A percentile compares a stretch with the other conserved stretches of the same genome.
Conservation (phyloP, 108 stramenopile species). For the Seminavis robusta region DNA sequence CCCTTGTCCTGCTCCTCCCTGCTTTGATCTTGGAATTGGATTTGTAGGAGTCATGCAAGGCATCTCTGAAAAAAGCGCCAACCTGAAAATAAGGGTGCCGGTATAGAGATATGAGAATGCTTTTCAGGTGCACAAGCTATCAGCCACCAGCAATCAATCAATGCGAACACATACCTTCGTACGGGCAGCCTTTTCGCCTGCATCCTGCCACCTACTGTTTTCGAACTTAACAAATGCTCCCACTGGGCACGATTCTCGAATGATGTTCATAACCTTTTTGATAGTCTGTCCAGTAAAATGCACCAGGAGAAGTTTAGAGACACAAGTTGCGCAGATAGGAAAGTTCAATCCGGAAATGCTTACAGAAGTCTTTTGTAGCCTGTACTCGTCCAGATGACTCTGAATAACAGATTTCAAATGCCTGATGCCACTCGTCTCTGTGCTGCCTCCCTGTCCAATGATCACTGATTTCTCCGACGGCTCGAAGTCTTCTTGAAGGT, state of each 20-base stretch:
- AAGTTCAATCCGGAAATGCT: too few species aligned
- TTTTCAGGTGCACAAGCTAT: too few species aligned
- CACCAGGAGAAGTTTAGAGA: too few species aligned
- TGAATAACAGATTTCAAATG: conserved; percentile 1
- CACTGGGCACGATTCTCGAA: conserved; percentile 12
- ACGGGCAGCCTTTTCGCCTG: conserved; percentile 12
- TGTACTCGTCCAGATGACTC: conserved; percentile 11
- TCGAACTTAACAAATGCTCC: conserved; percentile 14
- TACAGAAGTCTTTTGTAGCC: conserved; percentile 1
- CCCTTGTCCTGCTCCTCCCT: too few species aligned
- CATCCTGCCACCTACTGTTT: conserved; percentile 18
- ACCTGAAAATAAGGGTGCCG: too few species aligned
- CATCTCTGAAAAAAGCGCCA: conserved; percentile 7
- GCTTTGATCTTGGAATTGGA: conserved; percentile 15
- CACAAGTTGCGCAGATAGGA: too few species aligned
- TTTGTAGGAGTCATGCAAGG: conserved; percentile 5
- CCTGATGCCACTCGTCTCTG: conserved; percentile 5
- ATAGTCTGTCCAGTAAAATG: too few species aligned
- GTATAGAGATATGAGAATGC: too few species aligned
- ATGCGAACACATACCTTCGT: conserved; percentile 26
- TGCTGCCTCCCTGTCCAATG: conserved; percentile 12
- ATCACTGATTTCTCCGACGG: conserved; percentile 12
- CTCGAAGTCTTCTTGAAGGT: not conserved
- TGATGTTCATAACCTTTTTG: conserved; percentile 2
- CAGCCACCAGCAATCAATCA: too few species aligned